Evolutionary conservation across 2,329 filamentous ascomycete genomes (phyloP).

Genomic region (Fusarium piperis): DNA sequence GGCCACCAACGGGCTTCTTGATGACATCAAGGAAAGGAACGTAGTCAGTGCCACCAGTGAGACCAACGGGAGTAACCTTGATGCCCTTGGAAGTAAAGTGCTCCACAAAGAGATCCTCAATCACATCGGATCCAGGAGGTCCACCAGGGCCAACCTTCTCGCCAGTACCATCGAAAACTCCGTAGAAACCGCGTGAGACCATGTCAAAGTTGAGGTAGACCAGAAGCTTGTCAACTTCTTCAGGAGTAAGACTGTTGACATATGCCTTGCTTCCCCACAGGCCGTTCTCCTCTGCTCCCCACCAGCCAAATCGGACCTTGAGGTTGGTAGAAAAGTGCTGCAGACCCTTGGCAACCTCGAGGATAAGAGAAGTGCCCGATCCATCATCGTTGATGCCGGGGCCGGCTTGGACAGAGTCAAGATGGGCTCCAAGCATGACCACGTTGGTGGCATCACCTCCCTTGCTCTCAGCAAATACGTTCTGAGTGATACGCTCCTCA

Average conservation of each 20-base stretch:
- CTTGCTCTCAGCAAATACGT: conserved; percentile 57
- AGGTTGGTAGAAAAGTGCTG: conserved; percentile 48
- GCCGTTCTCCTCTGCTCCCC: conserved; percentile 57
- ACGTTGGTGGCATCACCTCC: conserved; percentile 54
- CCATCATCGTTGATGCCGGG: conserved; percentile 60
- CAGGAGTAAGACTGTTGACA: conserved; percentile 46
- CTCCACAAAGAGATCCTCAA: conserved; percentile 48
- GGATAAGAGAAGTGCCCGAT: conserved; percentile 52
- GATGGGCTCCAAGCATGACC: conserved; percentile 55
- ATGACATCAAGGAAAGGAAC: conserved; percentile 66
- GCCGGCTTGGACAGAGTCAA: conserved; percentile 55
- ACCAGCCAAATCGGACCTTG: conserved; percentile 56
- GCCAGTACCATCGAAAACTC: conserved; percentile 49
- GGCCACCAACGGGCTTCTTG: conserved; percentile 61
- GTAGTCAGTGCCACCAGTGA: conserved; percentile 66
- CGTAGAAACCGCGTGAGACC: conserved; percentile 49
- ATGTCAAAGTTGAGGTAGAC: conserved; percentile 56
- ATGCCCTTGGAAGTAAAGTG: conserved; percentile 47
- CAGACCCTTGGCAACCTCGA: conserved; percentile 53
- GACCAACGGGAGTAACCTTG: conserved; percentile 38
- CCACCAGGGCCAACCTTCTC: conserved; percentile 51
- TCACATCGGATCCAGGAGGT: conserved; percentile 45
- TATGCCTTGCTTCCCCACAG: conserved; percentile 50
- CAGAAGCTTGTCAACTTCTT: conserved; percentile 48
- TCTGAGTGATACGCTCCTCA: conserved; percentile 53